phyloP scores from a whole-genome alignment of 2,329 filamentous ascomycete species.

The Stagonosporopsis cucurbitacearum region DNA sequence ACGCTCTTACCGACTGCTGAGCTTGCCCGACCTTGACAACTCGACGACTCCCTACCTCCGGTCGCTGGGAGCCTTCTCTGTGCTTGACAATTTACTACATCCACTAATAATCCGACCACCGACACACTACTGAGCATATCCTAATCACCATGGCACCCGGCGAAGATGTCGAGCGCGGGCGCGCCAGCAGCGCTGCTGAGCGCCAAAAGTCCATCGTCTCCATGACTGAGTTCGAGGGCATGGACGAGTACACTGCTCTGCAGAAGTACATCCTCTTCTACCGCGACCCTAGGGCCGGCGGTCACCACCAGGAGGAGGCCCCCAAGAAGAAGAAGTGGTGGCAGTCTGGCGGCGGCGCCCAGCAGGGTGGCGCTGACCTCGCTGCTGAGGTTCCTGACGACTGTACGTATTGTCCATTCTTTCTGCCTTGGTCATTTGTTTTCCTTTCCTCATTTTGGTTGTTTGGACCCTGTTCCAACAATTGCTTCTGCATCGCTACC shows the following conservation, averaged over 20 bases:
- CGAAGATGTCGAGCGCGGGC: slow-evolving; percentile 46
- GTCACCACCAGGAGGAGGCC: slow-evolving; percentile 52
- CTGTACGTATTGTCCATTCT: slow-evolving; percentile 29
- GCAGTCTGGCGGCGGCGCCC: slow-evolving; percentile 46
- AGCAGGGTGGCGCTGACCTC: slow-evolving; percentile 38
- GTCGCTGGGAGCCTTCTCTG: slow-evolving; percentile 40
- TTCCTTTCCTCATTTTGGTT: neutral
- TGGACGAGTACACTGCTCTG: slow-evolving; percentile 70
- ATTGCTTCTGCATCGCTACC: neutral
- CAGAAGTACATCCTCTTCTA: slow-evolving; percentile 73
- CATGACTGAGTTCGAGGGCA: slow-evolving; percentile 51
- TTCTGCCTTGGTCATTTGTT: too few relatives aligned
- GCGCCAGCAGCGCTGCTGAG: slow-evolving; percentile 37
- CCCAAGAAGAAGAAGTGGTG: slow-evolving; percentile 66
- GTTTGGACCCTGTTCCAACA: neutral
- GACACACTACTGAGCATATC: slow-evolving; percentile 27
- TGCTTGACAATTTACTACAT: slow-evolving; percentile 25
- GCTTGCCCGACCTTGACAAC: slow-evolving; percentile 36
- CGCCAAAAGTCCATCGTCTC: slow-evolving; percentile 46
- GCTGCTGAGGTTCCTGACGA: slow-evolving; percentile 64
- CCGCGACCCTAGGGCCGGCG: slow-evolving; percentile 63
- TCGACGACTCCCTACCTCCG: slow-evolving; percentile 20
- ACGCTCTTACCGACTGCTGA: slow-evolving; percentile 37
- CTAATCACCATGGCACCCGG: slow-evolving; percentile 35
- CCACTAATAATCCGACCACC: slow-evolving; percentile 23